Evolutionary conservation across 345 rosid species (phyloP).

Genomic region (Dimocarpus longan): DNA sequence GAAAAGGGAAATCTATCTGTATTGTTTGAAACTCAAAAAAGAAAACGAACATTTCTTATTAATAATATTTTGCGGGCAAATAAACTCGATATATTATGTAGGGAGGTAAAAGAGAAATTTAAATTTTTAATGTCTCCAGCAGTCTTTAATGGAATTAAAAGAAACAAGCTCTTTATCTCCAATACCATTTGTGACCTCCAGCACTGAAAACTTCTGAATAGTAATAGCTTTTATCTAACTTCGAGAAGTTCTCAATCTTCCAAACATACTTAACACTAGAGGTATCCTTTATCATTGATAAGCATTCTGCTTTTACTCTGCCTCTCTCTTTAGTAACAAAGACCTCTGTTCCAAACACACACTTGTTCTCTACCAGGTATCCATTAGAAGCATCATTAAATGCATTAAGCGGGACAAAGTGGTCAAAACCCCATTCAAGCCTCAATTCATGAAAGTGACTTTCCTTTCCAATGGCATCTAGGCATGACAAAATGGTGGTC

Average conservation of each 20-base stretch:
- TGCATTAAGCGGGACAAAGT: constrained; percentile 24
- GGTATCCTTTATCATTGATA: constrained; percentile 30
- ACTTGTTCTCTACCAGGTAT: constrained; percentile 38
- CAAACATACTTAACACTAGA: constrained; percentile 26
- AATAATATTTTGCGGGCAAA: no score
- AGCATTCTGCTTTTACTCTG: constrained; percentile 37
- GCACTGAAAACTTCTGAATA: constrained; percentile 29
- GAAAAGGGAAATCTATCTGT: no score
- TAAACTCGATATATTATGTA: no score
- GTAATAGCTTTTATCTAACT: neutral
- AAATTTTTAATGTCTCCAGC: no score
- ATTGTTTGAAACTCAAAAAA: no score
- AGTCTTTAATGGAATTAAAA: neutral
- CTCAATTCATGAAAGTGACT: constrained; percentile 39
- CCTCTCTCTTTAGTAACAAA: constrained; percentile 39
- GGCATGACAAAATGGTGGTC: neutral
- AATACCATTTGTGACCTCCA: constrained; percentile 44
- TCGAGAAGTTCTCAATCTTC: constrained; percentile 42
- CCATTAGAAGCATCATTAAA: constrained; percentile 38
- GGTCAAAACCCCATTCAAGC: constrained; percentile 47
- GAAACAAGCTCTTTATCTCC: neutral
- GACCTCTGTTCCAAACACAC: constrained; percentile 49
- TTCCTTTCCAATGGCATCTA: constrained; percentile 38
- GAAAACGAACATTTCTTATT: no score
- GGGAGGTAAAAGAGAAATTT: no score